Base-by-base conservation (phyloP, 768 basidiomycete species). In the Guyanaporus albipodus region DNA sequence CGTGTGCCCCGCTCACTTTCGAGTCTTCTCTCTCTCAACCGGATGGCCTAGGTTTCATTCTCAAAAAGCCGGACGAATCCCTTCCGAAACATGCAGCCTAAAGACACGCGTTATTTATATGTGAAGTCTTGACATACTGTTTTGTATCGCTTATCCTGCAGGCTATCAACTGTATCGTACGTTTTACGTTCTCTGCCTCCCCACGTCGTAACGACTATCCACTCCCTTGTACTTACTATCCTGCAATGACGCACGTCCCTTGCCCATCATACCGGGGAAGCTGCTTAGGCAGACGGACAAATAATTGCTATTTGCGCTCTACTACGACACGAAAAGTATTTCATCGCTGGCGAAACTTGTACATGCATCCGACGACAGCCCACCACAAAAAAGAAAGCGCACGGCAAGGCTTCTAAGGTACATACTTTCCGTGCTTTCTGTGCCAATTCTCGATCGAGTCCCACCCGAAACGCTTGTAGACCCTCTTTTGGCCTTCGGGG, bases 361-460 rank as follows among this genome's bases (percentile, higher is more conserved):
- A n/a, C n/a, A n/a, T n/a, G n/a, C n/a, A n/a, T n/a, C n/a, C n/a
- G n/a, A n/a, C n/a, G n/a, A n/a, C n/a, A n/a, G n/a, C n/a, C n/a
- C n/a, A n/a, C n/a, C n/a, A n/a, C n/a, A n/a, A n/a, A n/a, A n/a
- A n/a, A n/a, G n/a, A n/a, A n/a, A n/a, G n/a, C n/a, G n/a, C n/a
- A n/a, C n/a, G n/a, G n/a, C n/a, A n/a, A n/a, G n/a, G n/a, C n/a
- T 6, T 12, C 32, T 28, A 57, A 10, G 53, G 49, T 10, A 71
- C 58, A 50, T 69, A 80, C 29, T 76, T 62, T 0, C 62, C 59
- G 35, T 81, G 64, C 48, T 73, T 71, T 67, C 73, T 78, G 58
- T 85, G 83, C 83, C 82, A 85, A 2, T 53, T 60, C 59, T 83
- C 81, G 36, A 85, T 54, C 2, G 79, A 76, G 12, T 72, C 50